Percentiles rank a stretch among this genome's conserved stretches.
These are phyloP conservation scores for Triadica sebifera DNA, from an alignment of 345 rosid species.

Conservation along the genomic window DNA sequence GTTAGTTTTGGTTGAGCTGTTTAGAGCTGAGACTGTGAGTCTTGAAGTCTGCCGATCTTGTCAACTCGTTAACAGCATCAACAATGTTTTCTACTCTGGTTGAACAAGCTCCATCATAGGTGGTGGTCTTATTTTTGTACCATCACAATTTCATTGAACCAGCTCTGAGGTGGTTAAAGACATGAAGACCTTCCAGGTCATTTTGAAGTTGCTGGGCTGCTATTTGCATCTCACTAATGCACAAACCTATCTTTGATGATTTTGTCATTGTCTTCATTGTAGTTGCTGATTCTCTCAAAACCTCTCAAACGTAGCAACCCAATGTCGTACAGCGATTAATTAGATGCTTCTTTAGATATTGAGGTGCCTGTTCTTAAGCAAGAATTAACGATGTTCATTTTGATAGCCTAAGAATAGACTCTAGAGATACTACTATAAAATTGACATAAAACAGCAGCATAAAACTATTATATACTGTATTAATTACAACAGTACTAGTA, in stretches of 20 bases:
- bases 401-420: not conserved
- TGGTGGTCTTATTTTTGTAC: constrained; percentile 9
- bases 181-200: not conserved
- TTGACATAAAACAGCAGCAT: too few species aligned
- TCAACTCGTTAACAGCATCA: constrained; percentile 48
- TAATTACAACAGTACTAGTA: too few species aligned
- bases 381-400: not conserved
- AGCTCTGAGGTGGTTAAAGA: too few species aligned
- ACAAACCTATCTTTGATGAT: constrained; percentile 25
- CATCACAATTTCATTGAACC: too few species aligned
- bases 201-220: constrained; percentile 34
- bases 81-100: constrained; percentile 47
- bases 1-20: constrained; percentile 12
- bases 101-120: constrained; percentile 54
- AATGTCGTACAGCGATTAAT: constrained; percentile 28
- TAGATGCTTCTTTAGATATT: constrained; percentile 35
- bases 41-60: constrained; percentile 55
- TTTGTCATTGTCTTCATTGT: constrained; percentile 35
- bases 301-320: constrained; percentile 33
- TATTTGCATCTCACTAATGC: constrained; percentile 34
- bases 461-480: too few species aligned
- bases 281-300: constrained; percentile 29
- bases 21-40: constrained; percentile 10
- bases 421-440: too few species aligned
- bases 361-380: constrained; percentile 29